Base-by-base conservation (phyloP, 192 early-diverging fungal species). In the Rhizophagus prolifer region DNA sequence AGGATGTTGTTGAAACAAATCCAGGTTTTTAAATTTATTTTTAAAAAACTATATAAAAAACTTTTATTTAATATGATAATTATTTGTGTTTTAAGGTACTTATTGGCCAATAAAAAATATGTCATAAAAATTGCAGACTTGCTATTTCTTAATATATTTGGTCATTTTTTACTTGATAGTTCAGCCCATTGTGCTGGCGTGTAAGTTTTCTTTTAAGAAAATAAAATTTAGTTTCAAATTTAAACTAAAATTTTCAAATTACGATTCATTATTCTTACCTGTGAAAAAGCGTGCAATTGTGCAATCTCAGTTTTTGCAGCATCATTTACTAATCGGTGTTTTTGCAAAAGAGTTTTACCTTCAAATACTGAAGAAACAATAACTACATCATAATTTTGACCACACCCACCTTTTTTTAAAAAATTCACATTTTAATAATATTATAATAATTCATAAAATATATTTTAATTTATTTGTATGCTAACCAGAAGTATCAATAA, bases 271-370 rank as follows among this genome's bases (percentile, higher is more conserved):
- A 14, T 68, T 21, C 19, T 62, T 84, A 93, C 92, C 88, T 95
- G 94, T 46, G 91, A 91, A 79, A 95, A 95, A 30, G 94, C 94
- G 74, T 95, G 94, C 9, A 95, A 89, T 44, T 85, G 78, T n/a
- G 87, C 83, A 68, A 95, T 94, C 81, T 94, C 91, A 12, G 89
- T 88, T 83, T 95, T 94, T 34, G 90, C 79, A 7, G 89, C 86
- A 47, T 94, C 92, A 81, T 95, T 94, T 21, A 95, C 94, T 77
- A 95, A 77, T 38, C 91, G 85, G 77, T 95, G 94, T 80, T 90
- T 86, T 77, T 90, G 88, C 16, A 95, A 82, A 9, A 90, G 78
- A 9, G 84, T 73, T 79, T 90, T 92, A 63, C 91, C 92, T 75
- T 90, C 88, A 82, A 95, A 95, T 75, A 84, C 26, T 58, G 87